Evolutionary conservation across 2,329 filamentous ascomycete genomes (phyloP).

Genomic region (Trichoderma semiorbis): DNA sequence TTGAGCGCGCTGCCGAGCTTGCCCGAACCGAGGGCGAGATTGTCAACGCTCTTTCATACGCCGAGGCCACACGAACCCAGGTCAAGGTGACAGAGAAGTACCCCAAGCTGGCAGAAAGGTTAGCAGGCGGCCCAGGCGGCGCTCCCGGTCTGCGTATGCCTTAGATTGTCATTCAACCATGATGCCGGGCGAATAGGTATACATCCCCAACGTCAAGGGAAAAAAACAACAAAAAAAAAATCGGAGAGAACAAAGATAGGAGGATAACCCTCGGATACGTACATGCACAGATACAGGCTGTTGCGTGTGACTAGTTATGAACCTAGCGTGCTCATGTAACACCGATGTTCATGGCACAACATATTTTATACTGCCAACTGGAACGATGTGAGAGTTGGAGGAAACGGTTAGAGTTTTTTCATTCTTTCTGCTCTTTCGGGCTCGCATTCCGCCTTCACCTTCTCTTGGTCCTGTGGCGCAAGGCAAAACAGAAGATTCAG

Average conservation of each 20-base stretch:
- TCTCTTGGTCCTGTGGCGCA: not conserved
- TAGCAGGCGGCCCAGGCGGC: slow-evolving; percentile 42
- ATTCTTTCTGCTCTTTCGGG: not conserved
- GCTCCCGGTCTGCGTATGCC: slow-evolving; percentile 37
- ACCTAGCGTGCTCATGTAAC: slow-evolving; percentile 1
- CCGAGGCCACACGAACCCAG: slow-evolving; percentile 93
- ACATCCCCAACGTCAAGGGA: not conserved
- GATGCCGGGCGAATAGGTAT: not conserved
- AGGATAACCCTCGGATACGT: not conserved
- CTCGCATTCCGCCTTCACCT: not conserved
- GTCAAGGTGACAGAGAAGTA: slow-evolving; percentile 88
- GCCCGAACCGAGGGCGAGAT: slow-evolving; percentile 93
- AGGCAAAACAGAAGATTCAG: not conserved
- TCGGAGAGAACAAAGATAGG: not conserved
- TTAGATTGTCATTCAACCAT: slow-evolving; percentile 20
- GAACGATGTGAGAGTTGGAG: slow-evolving; percentile 1
- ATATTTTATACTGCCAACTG: not conserved
- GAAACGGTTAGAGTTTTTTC: not conserved
- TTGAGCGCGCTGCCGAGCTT: slow-evolving; percentile 92
- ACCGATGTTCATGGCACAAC: not conserved
- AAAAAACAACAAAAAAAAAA: not conserved
- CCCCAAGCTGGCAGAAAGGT: slow-evolving; percentile 70
- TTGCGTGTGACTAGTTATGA: not conserved
- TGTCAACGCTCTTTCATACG: slow-evolving; percentile 92
- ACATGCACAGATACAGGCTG: slow-evolving; percentile 1